Base-by-base conservation (phyloP, 108 stramenopile genomes). In the Mediolabrus comicus region DNA sequence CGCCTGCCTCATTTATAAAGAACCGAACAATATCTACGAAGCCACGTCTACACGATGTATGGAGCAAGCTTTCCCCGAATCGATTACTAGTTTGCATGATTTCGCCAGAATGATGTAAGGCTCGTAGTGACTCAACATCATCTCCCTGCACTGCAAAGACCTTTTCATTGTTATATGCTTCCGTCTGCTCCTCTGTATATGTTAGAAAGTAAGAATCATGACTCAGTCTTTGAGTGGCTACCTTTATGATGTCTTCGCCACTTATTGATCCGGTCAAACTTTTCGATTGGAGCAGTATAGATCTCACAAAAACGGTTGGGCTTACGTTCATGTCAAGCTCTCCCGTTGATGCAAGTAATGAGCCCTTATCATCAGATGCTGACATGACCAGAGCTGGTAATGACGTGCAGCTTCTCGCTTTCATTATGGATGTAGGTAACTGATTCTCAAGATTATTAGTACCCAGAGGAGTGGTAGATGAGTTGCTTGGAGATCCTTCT, bases 11-110 rank as follows among this genome's bases (percentile, higher is more conserved):
- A 9, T 83, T 38, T 34, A 92, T 34, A 43, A 92, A 78, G 46
- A 81, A 87, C 14, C 66, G 49, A 7, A 86, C 77, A 0, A 85
- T 67, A 16, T 84, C 75, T 2, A 69, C 58, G 33, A 83, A 59
- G 5, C 83, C 79, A 6, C 88, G 71, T 59, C 90, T 76, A 77
- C 92, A 91, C 3, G 92, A 86, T 31, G 85, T 84, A 75, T 91
- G 89, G 16, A 94, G 67, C 11, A 94, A 59, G 17, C 84, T 84
- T 58, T 94, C 92, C 0, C 89, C 90, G 51, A 86, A 87, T 43
- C 67, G 52, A 67, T 94, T 94, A 74, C 86, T 82, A 43, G 79
- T 83, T 53, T 90, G 81, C 77, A 75, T 79, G 36, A 34, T 64
- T 72, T 83, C 78, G 3, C 88, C 88, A 10, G 77, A 59, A 12